Evolutionary conservation across 805 yeast species (phyloP), one percentile per base, ranked within the genome.

Genomic region (Metschnikowia santaceciliae): DNA sequence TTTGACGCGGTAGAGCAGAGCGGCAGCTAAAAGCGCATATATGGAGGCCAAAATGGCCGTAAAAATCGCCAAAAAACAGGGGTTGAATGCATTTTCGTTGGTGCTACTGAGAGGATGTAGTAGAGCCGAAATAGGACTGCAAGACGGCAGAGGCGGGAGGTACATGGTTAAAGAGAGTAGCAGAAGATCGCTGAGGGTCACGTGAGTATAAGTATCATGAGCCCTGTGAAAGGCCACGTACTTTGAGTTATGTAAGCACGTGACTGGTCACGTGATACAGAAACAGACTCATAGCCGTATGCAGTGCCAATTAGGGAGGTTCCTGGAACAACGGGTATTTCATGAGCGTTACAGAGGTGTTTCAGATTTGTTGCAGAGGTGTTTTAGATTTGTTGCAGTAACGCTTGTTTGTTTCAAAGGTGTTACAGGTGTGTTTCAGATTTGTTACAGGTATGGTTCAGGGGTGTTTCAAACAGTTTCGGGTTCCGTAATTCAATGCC

Each of bases 51-150:
- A 47, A 4, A 56, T 39, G 2, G 52, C 47, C 17, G 56, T 41
- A 13, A 56, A 3, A 37, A 51, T 53, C 3, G 62, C 48, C 14
- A 69, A 20, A 46, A 69, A 69, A 50, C 72, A 68, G 6, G 74
- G 74, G 42, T 68, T 68, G 55, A 69, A 68, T 0, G 74, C 69
- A 50, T 69, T 69, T 15, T 59, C 68, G 19, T 59, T 49, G 14
- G 55, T 49, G 3, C 66, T 61, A 2, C 60, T 63, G 46, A 68
- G 59, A 8, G 67, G 67, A 33, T 46, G 47, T 14, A 49, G 49
- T 1, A 63, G 37, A 15, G 61, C 56, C 15, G 30, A 30, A 7
- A 42, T 22, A n/a, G 41, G 47, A 1, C 65, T 64, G 48, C 66
- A 61, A 7, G 22, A 41, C 41, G 66, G 66, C 14, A 53, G 58